Evolutionary conservation across 305 asterid genomes (phyloP), one percentile per base, ranked within the genome.

Genomic region (Solanum hybrid): DNA sequence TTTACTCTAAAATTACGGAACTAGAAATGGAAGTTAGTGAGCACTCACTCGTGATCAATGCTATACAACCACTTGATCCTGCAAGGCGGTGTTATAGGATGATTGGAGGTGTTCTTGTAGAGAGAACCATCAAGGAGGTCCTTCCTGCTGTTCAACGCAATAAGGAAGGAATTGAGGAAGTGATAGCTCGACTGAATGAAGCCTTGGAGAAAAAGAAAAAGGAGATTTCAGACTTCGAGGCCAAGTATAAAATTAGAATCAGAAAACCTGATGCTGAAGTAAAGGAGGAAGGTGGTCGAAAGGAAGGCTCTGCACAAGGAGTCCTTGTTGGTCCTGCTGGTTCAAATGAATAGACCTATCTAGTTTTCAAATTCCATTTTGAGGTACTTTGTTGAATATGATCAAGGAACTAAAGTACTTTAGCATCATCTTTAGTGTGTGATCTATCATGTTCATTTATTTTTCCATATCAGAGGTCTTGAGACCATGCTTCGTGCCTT

Each of bases 101-200:
- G 99, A 94, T 96, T 87, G 99, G 99, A 42, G 99, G 98, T 2
- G 99, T 97, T 40, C 99, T 97, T 24, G 99, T 97, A 6, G 99
- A 97, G 91, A 91, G 99, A 92, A 96, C 98, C 10, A 94, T 97
- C n/a, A 93, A 91, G 76, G 99, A 97, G 91, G 98, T 97, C 64
- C 80, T 97, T 91, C 99, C 99, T 14, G 99, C 99, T 38, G 98
- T 97, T 88, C 94, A 94, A 82, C 94, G 97, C 72, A 97, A 97
- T 42, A 95, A 95, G 91, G 98, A 95, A 71, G 99, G 99, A 51
- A 94, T 97, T 32, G 98, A 94, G 89, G 99, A 96, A 95, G 98
- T 97, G 29, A 95, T 97, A 89, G 87, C 95, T 86, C 94, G 99
- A 79, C 97, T 97, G 32, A 93, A 92, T 10, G 99, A 97, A 36